Conservation (phyloP, 78 protist species). For the Polysphondylium violaceum region DNA sequence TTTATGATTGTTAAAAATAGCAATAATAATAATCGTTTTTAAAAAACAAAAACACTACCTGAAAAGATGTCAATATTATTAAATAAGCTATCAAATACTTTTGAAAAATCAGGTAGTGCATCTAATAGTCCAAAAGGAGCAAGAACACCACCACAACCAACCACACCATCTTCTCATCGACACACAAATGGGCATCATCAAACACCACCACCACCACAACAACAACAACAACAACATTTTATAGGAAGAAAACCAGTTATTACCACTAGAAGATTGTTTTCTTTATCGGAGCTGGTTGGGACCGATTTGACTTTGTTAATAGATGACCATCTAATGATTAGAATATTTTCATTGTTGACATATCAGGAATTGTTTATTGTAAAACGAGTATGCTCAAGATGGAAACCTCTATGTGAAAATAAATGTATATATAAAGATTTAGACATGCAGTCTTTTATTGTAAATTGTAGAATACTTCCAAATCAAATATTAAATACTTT, state of each 20-base stretch:
- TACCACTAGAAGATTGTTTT: slow-evolving; percentile 48
- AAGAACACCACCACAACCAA: slow-evolving; percentile 1
- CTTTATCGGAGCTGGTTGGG: slow-evolving; percentile 70
- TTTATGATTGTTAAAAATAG: too few species aligned
- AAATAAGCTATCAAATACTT: neutral
- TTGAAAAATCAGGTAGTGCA: neutral
- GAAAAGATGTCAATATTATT: neutral
- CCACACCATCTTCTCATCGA: neutral
- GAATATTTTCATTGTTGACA: slow-evolving; percentile 5
- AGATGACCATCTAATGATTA: slow-evolving; percentile 8
- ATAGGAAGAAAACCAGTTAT: neutral
- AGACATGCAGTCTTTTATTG: slow-evolving; percentile 59
- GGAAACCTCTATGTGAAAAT: slow-evolving; percentile 67
- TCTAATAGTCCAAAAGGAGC: neutral
- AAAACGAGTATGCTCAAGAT: slow-evolving; percentile 64
- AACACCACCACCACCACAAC: neutral
- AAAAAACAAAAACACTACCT: too few species aligned
- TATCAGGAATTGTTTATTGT: slow-evolving; percentile 38
- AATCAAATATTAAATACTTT: neutral
- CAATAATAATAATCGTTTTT: too few species aligned
- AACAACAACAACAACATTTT: neutral
- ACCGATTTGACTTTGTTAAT: slow-evolving; percentile 58
- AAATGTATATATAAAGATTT: slow-evolving; percentile 3
- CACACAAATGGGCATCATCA: neutral
- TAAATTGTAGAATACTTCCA: slow-evolving; percentile 40